These are phyloP conservation scores for Solanum neorickii DNA, from an alignment of 257 asterid genomes.

Conservation along the genomic window DNA sequence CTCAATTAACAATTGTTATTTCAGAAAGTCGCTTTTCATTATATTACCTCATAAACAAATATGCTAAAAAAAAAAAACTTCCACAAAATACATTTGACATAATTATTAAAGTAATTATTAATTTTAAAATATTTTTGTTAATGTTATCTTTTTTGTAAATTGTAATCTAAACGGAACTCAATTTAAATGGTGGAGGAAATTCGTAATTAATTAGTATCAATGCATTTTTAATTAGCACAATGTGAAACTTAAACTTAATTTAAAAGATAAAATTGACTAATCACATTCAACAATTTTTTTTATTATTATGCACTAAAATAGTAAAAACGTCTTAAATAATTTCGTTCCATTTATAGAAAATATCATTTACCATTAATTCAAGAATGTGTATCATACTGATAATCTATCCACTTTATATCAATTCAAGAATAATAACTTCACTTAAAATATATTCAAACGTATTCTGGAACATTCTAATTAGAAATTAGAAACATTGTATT, in stretches of 20 bases:
- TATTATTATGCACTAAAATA: neutral
- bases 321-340: neutral
- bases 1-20: neutral
- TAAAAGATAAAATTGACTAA: neutral
- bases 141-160: neutral
- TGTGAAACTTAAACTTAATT: neutral
- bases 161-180: neutral
- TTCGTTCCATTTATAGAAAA: neutral
- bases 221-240: neutral
- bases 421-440: neutral
- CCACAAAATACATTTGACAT: neutral
- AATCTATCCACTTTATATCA: neutral
- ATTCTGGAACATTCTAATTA: neutral
- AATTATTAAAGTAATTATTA: no score
- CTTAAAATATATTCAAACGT: neutral
- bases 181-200: neutral
- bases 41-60: neutral
- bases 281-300: neutral
- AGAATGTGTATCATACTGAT: neutral
- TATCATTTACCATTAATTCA: neutral
- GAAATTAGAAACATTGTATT: neutral
- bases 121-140: no score
- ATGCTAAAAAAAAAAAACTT: neutral
- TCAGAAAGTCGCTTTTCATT: neutral
- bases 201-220: neutral